Evolutionary conservation across 2,329 filamentous ascomycete species (phyloP).

Genomic region (Scytalidium sp.): DNA sequence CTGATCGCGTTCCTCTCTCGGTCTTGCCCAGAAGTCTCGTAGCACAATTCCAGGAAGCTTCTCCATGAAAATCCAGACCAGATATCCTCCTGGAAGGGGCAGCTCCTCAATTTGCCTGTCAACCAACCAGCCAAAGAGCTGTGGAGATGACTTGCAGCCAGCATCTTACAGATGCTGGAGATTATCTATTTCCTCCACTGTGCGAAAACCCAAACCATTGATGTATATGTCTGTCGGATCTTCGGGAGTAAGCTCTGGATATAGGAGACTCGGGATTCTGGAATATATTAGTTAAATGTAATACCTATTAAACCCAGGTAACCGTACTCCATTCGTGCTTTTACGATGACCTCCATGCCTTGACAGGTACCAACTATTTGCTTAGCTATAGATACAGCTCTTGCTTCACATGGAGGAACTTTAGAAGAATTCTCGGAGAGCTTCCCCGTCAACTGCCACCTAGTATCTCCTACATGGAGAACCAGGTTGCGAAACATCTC

Average conservation of each 20-base stretch:
- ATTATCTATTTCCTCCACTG: background rate
- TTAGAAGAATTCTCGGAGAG: background rate
- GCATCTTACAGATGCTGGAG: background rate
- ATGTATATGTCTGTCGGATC: background rate
- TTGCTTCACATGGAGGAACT: background rate
- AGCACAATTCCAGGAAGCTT: background rate
- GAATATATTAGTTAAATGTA: background rate
- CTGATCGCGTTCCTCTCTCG: background rate
- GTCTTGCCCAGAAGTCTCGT: background rate
- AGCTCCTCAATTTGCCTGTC: background rate
- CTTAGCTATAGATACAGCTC: background rate
- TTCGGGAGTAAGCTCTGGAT: background rate
- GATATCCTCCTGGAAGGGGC: background rate
- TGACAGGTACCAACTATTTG: background rate
- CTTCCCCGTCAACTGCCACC: background rate
- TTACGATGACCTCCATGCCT: background rate
- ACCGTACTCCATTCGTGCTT: background rate
- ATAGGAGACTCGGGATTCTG: background rate
- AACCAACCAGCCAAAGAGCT: background rate
- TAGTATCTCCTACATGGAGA: background rate
- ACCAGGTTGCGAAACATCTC: background rate
- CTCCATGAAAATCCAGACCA: background rate
- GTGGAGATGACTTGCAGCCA: background rate
- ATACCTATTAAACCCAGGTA: background rate
- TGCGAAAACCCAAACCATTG: background rate